Evolutionary conservation across 441 rosid species (phyloP), one percentile per base, ranked within the genome.

Genomic region (Biscutella laevigata): DNA sequence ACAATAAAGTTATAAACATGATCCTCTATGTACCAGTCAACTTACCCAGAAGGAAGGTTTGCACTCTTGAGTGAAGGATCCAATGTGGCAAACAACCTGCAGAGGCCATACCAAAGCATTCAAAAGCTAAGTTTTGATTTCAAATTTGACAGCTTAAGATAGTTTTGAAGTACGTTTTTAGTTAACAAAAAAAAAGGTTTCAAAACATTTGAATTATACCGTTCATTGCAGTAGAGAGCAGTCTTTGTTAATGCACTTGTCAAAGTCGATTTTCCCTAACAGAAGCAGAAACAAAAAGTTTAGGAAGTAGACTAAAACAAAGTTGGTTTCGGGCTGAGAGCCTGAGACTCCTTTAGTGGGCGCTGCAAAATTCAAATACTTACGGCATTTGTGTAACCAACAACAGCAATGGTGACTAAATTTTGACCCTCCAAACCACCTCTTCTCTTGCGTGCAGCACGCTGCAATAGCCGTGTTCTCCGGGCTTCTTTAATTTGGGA

Each of bases 311-410:
- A 32, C 9, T 37, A 55, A 11, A n/a, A 62, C n/a, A 44, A 6
- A 50, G 5, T 35, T 53, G 32, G 47, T 37, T 34, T 27, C 39
- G 10, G 36, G 25, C n/a, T n/a, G n/a, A n/a, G n/a, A n/a, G n/a
- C n/a, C 20, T 61, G 29, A 48, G 33, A 10, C 54, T 61, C 3
- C 22, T 39, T n/a, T n/a, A n/a, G n/a, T 15, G n/a, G 22, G 22
- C 15, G n/a, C n/a, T n/a, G 37, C 2, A 36, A 47, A 57, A 32
- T 21, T 48, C 37, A 64, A 60, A 50, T 56, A 77, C 89, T 68
- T 79, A 88, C 95, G 70, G 95, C 96, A 74, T 91, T 91, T 44
- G 96, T 85, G 82, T 91, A 91, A 11, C 95, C 98, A 21, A 91
- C 96, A 62, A 85, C 82, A 53, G 98, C 96, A 45, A 91, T 76